phyloP scores from a whole-genome alignment of 306 rosid species.

The Mucuna pruriens region DNA sequence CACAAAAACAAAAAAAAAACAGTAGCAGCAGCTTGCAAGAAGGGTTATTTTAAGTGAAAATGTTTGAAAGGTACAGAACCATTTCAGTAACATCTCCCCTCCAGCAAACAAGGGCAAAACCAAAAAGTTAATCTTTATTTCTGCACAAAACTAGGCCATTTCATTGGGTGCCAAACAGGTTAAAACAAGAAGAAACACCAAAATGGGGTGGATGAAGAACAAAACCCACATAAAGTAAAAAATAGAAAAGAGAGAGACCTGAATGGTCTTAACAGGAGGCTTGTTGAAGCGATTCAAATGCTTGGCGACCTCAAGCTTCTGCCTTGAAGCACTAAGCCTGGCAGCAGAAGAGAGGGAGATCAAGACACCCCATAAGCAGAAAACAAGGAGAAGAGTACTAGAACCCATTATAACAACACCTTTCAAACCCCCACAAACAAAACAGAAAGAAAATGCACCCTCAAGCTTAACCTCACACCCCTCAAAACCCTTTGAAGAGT shows the following conservation, averaged over 20 bases:
- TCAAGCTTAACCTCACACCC: not conserved
- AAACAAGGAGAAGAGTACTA: constrained; percentile 36
- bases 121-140: not conserved
- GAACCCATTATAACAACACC: constrained; percentile 43
- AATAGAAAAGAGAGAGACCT: constrained; percentile 45
- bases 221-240: not conserved
- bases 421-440: too few relatives aligned
- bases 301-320: constrained; percentile 76
- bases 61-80: not conserved
- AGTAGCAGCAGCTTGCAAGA: not conserved
- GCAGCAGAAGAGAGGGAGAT: constrained; percentile 65
- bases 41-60: constrained; percentile 26
- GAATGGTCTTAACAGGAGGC: constrained; percentile 75
- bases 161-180: constrained; percentile 35
- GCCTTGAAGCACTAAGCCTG: constrained; percentile 68
- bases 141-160: constrained; percentile 6
- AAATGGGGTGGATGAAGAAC: constrained; percentile 20
- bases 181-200: not conserved
- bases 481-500: constrained; percentile 14
- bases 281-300: constrained; percentile 92
- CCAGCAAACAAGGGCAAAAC: not conserved
- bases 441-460: not conserved
- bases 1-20: not conserved
- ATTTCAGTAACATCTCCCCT: not conserved
- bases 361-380: constrained; percentile 55